These are phyloP conservation scores for Carallia brachiata DNA, from an alignment of 345 rosid species.

Conservation along the genomic window DNA sequence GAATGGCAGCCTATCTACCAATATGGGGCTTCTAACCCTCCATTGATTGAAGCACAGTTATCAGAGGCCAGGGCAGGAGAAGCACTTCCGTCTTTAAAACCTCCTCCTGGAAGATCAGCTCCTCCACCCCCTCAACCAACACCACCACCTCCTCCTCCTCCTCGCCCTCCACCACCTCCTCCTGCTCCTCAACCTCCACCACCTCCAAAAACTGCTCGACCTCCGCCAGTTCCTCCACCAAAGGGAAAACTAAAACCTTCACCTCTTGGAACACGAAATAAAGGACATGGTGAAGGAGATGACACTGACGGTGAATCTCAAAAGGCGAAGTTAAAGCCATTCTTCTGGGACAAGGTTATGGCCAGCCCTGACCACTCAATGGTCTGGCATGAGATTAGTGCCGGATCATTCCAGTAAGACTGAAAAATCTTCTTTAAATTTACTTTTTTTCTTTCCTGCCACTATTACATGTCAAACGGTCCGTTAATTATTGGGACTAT, in stretches of 20 bases:
- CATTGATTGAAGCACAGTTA: not conserved
- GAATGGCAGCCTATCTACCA: not conserved
- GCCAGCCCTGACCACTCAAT: conserved; percentile 22
- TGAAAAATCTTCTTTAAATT: not conserved
- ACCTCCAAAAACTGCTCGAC: conserved; percentile 17
- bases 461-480: not conserved
- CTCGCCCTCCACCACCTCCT: conserved; percentile 7
- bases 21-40: not conserved
- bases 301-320: conserved; percentile 1
- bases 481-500: not conserved
- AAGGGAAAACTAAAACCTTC: conserved; percentile 20
- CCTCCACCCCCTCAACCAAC: conserved; percentile 15
- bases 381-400: conserved; percentile 29
- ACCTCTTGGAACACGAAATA: conserved; percentile 8
- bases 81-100: conserved; percentile 13
- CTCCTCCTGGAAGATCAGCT: conserved; percentile 23
- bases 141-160: not conserved
- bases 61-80: conserved; percentile 7
- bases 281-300: conserved; percentile 1
- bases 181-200: conserved; percentile 16
- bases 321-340: conserved; percentile 28
- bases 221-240: conserved; percentile 27
- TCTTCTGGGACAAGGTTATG: conserved; percentile 32
- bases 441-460: not conserved
- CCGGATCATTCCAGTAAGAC: conserved; percentile 31